Base-by-base conservation (phyloP, 164 flowering plant genomes). In the Hamamelis virginiana region DNA sequence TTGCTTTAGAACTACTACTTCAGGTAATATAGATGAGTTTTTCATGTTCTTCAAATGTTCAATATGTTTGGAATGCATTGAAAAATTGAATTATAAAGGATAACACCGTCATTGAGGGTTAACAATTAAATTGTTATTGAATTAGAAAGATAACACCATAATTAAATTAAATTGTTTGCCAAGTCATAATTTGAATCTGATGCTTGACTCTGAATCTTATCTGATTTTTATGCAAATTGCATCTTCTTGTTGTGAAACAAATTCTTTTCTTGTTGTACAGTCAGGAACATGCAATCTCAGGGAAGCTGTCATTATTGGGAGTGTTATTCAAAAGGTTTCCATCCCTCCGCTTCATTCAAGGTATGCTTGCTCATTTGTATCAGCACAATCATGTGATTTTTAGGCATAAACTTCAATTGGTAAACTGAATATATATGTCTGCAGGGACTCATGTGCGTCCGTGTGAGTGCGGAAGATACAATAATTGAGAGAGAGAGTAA, bases 231-330 rank as follows among this genome's bases (percentile, higher is more conserved):
- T 33, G 41, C 6, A 33, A 6, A 33, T 6, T 25, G n/a, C n/a
- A n/a, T n/a, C n/a, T n/a, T n/a, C n/a, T 52, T 27, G 9, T n/a
- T 21, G 28, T 67, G 16, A 46, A 26, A n/a, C 26, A 13, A 48
- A 28, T 22, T 59, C 25, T 19, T 47, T 66, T 28, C 23, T 46
- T 69, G 22, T 26, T 58, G 8, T 78, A 18, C 91, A 95, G 99
- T 95, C 99, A 21, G 82, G 92, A 58, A 95, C 94, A 63, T 95
- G 99, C 83, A 91, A 23, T 77, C 83, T 95, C 21, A 87, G 96
- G 77, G 99, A 95, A 80, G 99, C 99, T 78, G 97, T 89, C 46
- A 87, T 95, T 60, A 43, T 92, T 68, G 97, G 99, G 47, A 95
- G 99, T 69, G 70, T 92, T 57, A 78, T 92, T 71, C 76, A 90